phyloP scores from a whole-genome alignment of 805 yeast species.

The Yarrowia deformans region DNA sequence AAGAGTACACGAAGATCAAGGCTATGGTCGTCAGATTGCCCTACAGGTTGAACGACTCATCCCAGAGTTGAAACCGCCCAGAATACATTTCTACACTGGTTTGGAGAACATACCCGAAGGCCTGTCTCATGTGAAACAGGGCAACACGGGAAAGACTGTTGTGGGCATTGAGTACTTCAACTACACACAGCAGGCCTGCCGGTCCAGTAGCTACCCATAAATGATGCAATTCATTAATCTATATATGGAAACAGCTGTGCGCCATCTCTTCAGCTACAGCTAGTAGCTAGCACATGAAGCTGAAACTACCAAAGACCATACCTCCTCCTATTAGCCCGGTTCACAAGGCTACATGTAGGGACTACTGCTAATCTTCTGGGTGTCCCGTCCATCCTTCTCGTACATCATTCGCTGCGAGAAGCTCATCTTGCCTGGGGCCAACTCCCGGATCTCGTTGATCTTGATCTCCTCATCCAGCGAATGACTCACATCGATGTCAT shows the following conservation, averaged over 20 bases:
- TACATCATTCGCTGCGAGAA: slow-evolving; percentile 44
- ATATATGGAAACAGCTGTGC: slow-evolving; percentile 1
- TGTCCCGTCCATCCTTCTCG: slow-evolving; percentile 40
- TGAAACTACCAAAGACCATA: neutral
- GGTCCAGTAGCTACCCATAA: neutral
- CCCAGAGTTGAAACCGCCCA: neutral
- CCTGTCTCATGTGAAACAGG: neutral
- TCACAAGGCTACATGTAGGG: slow-evolving; percentile 18
- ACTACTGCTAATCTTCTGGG: slow-evolving; percentile 35
- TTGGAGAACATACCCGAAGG: neutral
- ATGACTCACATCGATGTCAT: slow-evolving; percentile 29
- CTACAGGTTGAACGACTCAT: neutral
- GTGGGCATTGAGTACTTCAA: neutral
- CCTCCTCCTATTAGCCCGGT: neutral
- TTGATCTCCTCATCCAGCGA: slow-evolving; percentile 37
- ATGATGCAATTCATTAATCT: slow-evolving; percentile 23
- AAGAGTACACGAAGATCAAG: neutral
- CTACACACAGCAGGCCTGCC: neutral
- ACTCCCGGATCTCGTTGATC: slow-evolving; percentile 24
- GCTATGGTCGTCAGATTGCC: neutral
- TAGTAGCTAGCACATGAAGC: neutral
- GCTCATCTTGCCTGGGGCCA: slow-evolving; percentile 43
- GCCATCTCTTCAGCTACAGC: neutral
- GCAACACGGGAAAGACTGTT: neutral
- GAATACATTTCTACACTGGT: neutral